phyloP scores from a whole-genome alignment of 768 basidiomycete genomes.

The Wakefieldia striispora region DNA sequence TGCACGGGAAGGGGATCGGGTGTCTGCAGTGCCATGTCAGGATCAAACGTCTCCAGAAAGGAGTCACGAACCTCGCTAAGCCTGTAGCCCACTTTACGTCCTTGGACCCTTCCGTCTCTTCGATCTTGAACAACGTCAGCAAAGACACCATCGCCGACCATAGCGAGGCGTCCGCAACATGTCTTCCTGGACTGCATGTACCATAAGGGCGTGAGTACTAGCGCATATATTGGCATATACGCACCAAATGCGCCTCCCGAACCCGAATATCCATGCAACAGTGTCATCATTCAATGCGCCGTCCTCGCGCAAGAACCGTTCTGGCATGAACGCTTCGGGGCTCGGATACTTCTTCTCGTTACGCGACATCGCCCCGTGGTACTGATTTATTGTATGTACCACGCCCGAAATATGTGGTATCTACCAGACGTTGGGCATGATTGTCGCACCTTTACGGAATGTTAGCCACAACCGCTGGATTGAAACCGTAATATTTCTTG shows the following conservation, averaged over 20 bases:
- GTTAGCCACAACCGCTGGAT: background rate
- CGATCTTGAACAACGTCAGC: conserved; percentile 13
- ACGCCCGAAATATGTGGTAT: too few relatives aligned
- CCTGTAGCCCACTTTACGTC: conserved; percentile 19
- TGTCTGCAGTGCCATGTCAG: conserved; percentile 1
- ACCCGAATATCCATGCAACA: conserved; percentile 13
- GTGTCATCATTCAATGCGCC: conserved; percentile 16
- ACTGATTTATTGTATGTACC: fast-evolving
- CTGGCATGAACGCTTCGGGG: conserved; percentile 35
- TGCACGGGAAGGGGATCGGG: conserved; percentile 18
- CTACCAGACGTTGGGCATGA: conserved; percentile 18
- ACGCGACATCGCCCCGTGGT: conserved; percentile 39
- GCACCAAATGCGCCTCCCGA: conserved; percentile 23
- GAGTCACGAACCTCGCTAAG: conserved; percentile 1
- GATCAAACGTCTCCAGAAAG: background rate
- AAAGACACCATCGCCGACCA: conserved; percentile 22
- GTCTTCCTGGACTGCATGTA: conserved; percentile 16
- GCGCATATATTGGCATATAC: background rate
- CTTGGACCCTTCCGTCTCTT: conserved; percentile 8
- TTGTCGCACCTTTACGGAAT: background rate
- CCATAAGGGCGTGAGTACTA: background rate
- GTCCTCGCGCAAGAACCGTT: conserved; percentile 29
- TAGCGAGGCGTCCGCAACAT: conserved; percentile 19
- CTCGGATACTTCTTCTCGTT: conserved; percentile 36
- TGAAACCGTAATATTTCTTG: background rate